phyloP scores from a whole-genome alignment of 345 rosid genomes.

The Pistacia atlantica region DNA sequence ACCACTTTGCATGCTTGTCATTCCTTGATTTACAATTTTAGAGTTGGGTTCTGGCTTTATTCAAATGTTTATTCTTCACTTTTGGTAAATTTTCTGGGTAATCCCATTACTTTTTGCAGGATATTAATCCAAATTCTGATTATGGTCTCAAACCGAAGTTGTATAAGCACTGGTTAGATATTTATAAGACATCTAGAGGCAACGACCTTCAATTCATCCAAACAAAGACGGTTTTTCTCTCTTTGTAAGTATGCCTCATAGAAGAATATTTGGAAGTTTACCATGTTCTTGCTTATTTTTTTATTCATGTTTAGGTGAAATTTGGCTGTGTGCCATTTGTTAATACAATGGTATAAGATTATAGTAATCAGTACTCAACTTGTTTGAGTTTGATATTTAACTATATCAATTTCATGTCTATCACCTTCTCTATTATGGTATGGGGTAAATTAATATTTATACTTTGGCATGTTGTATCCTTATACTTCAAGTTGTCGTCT shows the following conservation, averaged over 20 bases:
- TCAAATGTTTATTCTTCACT: not conserved
- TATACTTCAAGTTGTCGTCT: not conserved
- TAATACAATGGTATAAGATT: not conserved
- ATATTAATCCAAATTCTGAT: slow-evolving; percentile 33
- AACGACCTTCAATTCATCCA: slow-evolving; percentile 65
- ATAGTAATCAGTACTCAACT: not conserved
- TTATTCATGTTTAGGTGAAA: not conserved
- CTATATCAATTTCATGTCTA: not conserved
- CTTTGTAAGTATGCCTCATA: slow-evolving; percentile 63
- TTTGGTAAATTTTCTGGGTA: not conserved
- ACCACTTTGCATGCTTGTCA: not conserved
- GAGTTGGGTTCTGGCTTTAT: slow-evolving; percentile 7
- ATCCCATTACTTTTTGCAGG: slow-evolving; percentile 44
- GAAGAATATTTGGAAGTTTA: not conserved
- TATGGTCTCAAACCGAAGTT: slow-evolving; percentile 70
- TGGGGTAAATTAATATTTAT: not conserved
- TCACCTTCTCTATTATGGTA: not conserved
- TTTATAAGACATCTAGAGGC: slow-evolving; percentile 58
- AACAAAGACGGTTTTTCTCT: slow-evolving; percentile 68
- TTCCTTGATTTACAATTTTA: not conserved
- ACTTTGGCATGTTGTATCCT: not conserved
- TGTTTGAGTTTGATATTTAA: slow-evolving; percentile 8
- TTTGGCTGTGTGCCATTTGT: not conserved
- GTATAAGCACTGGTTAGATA: slow-evolving; percentile 76
- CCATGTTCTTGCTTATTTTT: not conserved